Conservation (phyloP, 305 asterid genomes). For the Caryopteris hybrid region DNA sequence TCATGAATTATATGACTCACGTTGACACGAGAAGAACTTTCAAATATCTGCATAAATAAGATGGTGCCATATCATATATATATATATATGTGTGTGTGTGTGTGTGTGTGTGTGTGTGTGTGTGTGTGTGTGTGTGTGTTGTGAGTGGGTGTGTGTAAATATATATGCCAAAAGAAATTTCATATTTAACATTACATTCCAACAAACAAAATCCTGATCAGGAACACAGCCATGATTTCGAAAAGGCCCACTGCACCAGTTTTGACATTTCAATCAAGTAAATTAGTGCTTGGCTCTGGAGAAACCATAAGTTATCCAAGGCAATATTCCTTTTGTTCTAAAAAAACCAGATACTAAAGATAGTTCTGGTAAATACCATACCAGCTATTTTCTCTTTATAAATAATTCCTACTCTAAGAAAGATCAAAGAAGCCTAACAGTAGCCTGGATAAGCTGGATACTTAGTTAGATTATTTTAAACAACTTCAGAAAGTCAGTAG, state of each 20-base stretch:
- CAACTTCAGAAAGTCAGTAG: background rate
- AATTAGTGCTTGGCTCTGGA: background rate
- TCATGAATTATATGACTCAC: conserved; percentile 94
- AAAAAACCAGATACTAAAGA: background rate
- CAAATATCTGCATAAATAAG: conserved; percentile 73
- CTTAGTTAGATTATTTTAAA: background rate
- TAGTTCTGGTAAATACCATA: background rate
- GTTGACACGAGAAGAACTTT: conserved; percentile 80
- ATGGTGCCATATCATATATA: background rate
- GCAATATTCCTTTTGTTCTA: background rate
- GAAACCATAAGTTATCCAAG: background rate
- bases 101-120: too few relatives aligned
- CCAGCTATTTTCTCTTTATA: background rate
- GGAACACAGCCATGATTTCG: background rate
- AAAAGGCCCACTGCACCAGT: background rate
- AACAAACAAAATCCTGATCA: conserved; percentile 1
- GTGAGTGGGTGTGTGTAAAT: too few relatives aligned
- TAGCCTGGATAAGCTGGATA: background rate
- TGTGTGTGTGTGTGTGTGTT: too few relatives aligned
- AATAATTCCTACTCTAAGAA: too few relatives aligned
- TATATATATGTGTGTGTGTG: too few relatives aligned
- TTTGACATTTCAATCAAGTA: background rate
- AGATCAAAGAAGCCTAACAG: background rate
- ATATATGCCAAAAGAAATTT: conserved; percentile 1
- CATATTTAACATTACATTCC: background rate